Conservation (phyloP, 75 land plant species). For the Selaginella tamariscina region DNA sequence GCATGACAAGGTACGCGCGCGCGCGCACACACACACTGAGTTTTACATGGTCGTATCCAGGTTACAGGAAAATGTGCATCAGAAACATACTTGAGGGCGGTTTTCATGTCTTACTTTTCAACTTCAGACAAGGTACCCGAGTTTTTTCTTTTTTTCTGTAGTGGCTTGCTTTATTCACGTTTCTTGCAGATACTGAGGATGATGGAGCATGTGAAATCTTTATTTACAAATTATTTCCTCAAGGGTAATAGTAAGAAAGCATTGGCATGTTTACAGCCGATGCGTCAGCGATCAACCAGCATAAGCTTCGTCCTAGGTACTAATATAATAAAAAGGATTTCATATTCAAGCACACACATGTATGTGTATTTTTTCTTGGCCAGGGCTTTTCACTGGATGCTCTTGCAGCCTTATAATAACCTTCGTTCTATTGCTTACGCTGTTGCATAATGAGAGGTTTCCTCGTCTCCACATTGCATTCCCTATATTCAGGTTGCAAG, state of each 20-base stretch:
- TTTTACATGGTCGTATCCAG: slow-evolving; percentile 15
- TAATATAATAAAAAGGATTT: neutral
- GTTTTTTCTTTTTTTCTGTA: neutral
- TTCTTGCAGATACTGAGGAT: slow-evolving; percentile 17
- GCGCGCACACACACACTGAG: too few relatives aligned
- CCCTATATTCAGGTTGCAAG: slow-evolving; percentile 4
- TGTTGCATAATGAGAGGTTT: neutral
- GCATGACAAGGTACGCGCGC: slow-evolving; percentile 40
- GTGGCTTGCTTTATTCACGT: too few relatives aligned
- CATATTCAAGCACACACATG: too few relatives aligned
- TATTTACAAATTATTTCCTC: slow-evolving; percentile 26
- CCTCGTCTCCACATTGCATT: slow-evolving; percentile 10
- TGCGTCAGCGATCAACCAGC: slow-evolving; percentile 14
- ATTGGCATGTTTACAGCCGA: slow-evolving; percentile 20
- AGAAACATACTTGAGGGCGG: slow-evolving; percentile 39
- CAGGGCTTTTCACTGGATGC: slow-evolving; percentile 31
- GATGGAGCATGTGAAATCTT: slow-evolving; percentile 23
- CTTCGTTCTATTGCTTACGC: slow-evolving; percentile 13
- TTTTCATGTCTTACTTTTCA: slow-evolving; percentile 45
- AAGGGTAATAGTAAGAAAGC: slow-evolving; percentile 27
- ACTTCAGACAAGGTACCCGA: slow-evolving; percentile 53
- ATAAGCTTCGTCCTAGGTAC: slow-evolving; percentile 26
- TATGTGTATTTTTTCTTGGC: neutral
- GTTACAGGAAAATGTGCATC: slow-evolving; percentile 39
- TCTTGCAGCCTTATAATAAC: slow-evolving; percentile 22